A percentile compares a stretch with the other conserved stretches of the same genome.
Conservation (phyloP, 805 yeast species). For the Komagataella mondaviorum region DNA sequence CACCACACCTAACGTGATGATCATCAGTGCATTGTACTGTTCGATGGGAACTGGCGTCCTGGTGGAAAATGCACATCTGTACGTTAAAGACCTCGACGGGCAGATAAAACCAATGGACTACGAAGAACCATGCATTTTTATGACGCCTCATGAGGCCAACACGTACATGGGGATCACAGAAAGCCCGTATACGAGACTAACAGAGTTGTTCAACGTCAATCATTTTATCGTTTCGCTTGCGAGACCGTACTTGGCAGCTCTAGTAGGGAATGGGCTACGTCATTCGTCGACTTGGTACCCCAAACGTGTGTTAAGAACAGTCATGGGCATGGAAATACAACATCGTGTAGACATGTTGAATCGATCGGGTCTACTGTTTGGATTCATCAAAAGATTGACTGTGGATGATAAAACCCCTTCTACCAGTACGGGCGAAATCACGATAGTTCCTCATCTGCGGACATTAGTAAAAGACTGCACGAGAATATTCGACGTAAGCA, state of each 20-base stretch:
- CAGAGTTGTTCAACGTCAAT: conserved; percentile 90
- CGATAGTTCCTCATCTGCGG: conserved; percentile 79
- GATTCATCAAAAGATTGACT: conserved; percentile 57
- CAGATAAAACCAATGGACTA: conserved; percentile 26
- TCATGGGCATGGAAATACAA: conserved; percentile 65
- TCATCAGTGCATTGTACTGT: conserved; percentile 84
- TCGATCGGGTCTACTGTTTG: conserved; percentile 61
- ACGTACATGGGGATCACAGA: conserved; percentile 11
- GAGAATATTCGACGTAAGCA: conserved; percentile 64
- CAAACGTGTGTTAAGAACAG: conserved; percentile 23
- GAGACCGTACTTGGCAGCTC: conserved; percentile 86
- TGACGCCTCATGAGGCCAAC: conserved; percentile 27
- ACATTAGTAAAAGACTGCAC: conserved; percentile 60
- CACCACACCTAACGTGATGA: conserved; percentile 84
- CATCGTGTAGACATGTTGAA: conserved; percentile 76
- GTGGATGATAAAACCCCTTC: conserved; percentile 83
- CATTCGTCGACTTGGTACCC: conserved; percentile 32
- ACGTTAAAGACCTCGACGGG: conserved; percentile 41
- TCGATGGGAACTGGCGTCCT: conserved; percentile 65
- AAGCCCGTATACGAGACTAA: conserved; percentile 75
- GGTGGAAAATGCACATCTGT: conserved; percentile 45
- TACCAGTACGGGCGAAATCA: conserved; percentile 56
- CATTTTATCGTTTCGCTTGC: conserved; percentile 87
- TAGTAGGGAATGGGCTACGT: conserved; percentile 70
- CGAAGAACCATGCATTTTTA: conserved; percentile 23